phyloP scores from a whole-genome alignment of 495 filamentous ascomycete species.

The Emericellopsis terricola region DNA sequence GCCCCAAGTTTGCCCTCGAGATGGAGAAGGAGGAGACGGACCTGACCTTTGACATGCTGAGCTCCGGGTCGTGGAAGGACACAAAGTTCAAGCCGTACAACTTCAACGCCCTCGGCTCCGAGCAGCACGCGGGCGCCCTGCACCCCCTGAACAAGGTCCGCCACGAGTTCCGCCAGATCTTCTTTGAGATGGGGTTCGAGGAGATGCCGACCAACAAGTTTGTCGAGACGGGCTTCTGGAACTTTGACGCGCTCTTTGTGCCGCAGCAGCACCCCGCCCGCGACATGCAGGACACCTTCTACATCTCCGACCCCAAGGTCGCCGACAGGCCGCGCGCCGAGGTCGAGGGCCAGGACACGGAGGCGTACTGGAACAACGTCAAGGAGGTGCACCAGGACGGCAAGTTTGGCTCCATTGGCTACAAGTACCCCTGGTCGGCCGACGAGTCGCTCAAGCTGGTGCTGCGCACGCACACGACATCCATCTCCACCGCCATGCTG shows the following conservation, averaged over 20 bases:
- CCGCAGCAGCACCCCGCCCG: conserved; percentile 95
- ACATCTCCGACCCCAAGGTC: conserved; percentile 69
- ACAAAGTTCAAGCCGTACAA: conserved; percentile 92
- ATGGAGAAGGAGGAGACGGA: conserved; percentile 91
- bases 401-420: conserved; percentile 85
- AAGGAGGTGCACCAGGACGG: conserved; percentile 65
- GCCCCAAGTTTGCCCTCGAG: conserved; percentile 67
- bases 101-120: conserved; percentile 77
- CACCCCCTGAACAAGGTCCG: conserved; percentile 93
- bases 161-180: conserved; percentile 85
- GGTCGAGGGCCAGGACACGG: conserved; percentile 54
- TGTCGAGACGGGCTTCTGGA: conserved; percentile 97
- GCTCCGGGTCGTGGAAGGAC: conserved; percentile 64
- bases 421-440: conserved; percentile 80
- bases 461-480: conserved; percentile 90
- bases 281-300: conserved; percentile 95
- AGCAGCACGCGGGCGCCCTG: conserved; percentile 63
- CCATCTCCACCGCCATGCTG: conserved; percentile 71
- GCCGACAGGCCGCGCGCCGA: conserved; percentile 52
- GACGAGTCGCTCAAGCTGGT: conserved; percentile 81
- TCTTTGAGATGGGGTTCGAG: conserved; percentile 84
- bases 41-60: conserved; percentile 82
- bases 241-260: conserved; percentile 93
- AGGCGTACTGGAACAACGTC: conserved; percentile 75
- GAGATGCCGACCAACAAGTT: conserved; percentile 69